phyloP scores from a whole-genome alignment of 106 monocot species.

The Alisma plantagoaquatica region DNA sequence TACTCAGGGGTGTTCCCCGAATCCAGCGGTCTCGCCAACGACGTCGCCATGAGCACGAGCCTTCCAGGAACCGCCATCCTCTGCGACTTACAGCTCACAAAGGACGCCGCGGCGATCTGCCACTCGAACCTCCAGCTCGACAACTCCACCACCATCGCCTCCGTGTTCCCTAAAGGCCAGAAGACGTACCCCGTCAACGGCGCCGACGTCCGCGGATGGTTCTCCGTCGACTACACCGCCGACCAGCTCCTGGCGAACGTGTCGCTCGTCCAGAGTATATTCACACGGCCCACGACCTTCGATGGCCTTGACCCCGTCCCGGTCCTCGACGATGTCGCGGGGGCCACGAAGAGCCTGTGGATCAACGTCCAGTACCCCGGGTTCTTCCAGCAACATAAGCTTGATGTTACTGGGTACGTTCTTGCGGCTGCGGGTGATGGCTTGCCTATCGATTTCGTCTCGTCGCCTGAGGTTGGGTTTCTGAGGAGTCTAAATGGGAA shows the following conservation, averaged over 20 bases:
- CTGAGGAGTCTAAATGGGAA: neutral
- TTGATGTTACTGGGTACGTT: conserved; percentile 8
- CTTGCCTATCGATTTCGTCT: conserved; percentile 7
- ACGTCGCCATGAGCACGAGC: neutral
- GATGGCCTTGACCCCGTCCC: conserved; percentile 37
- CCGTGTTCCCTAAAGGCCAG: conserved; percentile 39
- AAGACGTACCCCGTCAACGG: conserved; percentile 64
- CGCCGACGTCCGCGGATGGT: conserved; percentile 43
- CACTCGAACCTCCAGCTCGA: conserved; percentile 48
- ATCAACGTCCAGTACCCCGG: conserved; percentile 50
- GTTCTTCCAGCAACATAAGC: neutral
- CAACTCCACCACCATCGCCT: conserved; percentile 58
- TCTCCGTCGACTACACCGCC: conserved; percentile 60
- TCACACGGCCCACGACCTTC: conserved; percentile 64
- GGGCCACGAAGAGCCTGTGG: no score
- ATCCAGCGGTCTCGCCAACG: neutral
- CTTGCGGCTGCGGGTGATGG: neutral
- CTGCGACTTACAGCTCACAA: conserved; percentile 84
- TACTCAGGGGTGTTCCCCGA: conserved; percentile 48
- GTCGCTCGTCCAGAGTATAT: conserved; percentile 49
- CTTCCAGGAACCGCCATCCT: conserved; percentile 19
- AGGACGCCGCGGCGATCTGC: conserved; percentile 70
- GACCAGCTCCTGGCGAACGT: conserved; percentile 51
- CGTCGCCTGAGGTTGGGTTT: conserved; percentile 12
- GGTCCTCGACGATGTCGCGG: conserved; percentile 49